Evolutionary conservation across 164 flowering plant species (phyloP).

Genomic region (Sextonia rubra): DNA sequence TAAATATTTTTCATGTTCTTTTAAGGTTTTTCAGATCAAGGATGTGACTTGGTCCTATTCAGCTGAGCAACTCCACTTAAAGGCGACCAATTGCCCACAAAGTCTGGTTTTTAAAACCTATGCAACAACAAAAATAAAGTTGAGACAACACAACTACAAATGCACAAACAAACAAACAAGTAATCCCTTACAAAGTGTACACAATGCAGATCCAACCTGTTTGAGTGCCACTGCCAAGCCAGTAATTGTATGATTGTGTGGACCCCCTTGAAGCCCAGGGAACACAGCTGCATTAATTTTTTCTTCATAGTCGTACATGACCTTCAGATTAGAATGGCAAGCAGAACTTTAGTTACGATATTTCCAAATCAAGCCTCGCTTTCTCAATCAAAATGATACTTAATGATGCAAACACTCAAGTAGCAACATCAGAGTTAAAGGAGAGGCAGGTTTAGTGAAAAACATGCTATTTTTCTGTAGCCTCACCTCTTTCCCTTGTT

Average conservation of each 20-base stretch:
- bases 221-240: conserved; percentile 97
- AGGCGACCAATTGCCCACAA: too few species aligned
- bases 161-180: neutral
- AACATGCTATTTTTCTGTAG: neutral
- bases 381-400: conserved; percentile 1
- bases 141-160: neutral
- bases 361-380: neutral
- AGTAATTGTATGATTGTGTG: conserved; percentile 96
- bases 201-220: conserved; percentile 44
- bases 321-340: conserved; percentile 41
- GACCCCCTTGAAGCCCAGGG: conserved; percentile 99
- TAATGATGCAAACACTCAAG: neutral
- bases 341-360: neutral
- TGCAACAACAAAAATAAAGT: neutral
- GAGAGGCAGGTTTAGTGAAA: neutral
- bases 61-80: too few species aligned
- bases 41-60: too few species aligned
- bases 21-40: too few species aligned
- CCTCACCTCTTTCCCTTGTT: conserved; percentile 76
- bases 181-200: neutral
- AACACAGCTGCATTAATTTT: conserved; percentile 96
- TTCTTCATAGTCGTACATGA: conserved; percentile 90
- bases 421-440: neutral
- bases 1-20: too few species aligned
- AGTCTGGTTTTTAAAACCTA: neutral